A percentile compares a stretch with the other conserved stretches of the same genome.
These are phyloP conservation scores for Colletotrichum scovillei DNA, from an alignment of 2,329 filamentous ascomycete species.

Conservation along the genomic window DNA sequence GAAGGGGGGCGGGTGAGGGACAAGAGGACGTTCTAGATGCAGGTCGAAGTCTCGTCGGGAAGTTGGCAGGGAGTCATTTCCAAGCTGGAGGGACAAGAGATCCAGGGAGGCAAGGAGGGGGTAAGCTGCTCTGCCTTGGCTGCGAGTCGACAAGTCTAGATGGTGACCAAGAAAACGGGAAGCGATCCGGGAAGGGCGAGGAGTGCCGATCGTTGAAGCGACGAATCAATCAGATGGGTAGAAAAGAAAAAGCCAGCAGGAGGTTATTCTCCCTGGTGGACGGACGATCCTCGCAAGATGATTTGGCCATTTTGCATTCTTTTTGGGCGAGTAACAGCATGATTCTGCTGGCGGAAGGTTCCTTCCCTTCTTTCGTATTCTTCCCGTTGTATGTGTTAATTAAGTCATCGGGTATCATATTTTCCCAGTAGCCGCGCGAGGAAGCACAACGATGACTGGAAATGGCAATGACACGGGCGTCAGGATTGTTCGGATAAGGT, in stretches of 20 bases:
- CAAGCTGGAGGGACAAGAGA: neutral
- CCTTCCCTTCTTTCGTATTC: neutral
- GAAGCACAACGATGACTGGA: neutral
- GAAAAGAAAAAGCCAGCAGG: neutral
- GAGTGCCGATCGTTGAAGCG: slow-evolving; percentile 19
- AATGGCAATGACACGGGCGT: neutral
- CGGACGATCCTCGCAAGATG: slow-evolving; percentile 9
- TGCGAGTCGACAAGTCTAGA: slow-evolving; percentile 1
- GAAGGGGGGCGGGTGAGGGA: neutral
- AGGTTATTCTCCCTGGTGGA: neutral
- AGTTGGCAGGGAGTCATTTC: slow-evolving; percentile 8
- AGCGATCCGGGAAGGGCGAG: neutral
- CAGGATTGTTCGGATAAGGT: too few species aligned
- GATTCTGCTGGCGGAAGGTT: neutral
- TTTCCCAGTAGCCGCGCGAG: neutral
- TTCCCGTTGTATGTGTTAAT: neutral
- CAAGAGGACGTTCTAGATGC: slow-evolving; percentile 24
- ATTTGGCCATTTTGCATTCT: slow-evolving; percentile 7
- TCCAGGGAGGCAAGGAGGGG: slow-evolving; percentile 5
- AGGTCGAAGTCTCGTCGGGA: slow-evolving; percentile 13
- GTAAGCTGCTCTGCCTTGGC: neutral
- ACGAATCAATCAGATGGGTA: slow-evolving; percentile 10
- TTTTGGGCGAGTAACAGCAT: neutral
- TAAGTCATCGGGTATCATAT: neutral
- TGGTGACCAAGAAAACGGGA: neutral